phyloP scores from a whole-genome alignment of 2,329 filamentous ascomycete species.

The Diaporthe sp. region DNA sequence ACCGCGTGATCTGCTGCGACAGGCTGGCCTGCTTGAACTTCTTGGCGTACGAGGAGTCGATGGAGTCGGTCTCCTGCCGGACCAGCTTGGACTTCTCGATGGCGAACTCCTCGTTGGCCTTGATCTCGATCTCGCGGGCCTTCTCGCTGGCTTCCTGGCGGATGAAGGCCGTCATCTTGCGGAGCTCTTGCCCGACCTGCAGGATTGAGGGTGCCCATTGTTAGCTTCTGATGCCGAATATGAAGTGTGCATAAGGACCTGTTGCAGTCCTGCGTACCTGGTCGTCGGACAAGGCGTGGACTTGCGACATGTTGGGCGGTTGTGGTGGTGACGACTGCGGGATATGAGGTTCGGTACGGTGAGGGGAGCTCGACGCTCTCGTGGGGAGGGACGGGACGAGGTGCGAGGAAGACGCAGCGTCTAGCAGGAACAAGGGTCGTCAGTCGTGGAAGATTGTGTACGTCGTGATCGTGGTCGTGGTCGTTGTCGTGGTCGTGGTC shows the following conservation, averaged over 20 bases:
- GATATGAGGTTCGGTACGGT: slow-evolving; percentile 37
- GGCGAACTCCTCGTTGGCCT: slow-evolving; percentile 98
- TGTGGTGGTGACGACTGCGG: slow-evolving; percentile 42
- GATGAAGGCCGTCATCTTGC: slow-evolving; percentile 99
- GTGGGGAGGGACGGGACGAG: not conserved
- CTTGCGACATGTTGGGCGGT: slow-evolving; percentile 83
- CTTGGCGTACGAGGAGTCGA: slow-evolving; percentile 95
- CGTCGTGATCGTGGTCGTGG: slow-evolving; percentile 23
- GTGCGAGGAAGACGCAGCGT: not conserved
- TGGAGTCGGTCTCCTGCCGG: slow-evolving; percentile 91
- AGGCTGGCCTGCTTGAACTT: slow-evolving; percentile 99
- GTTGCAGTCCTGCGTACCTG: slow-evolving; percentile 73
- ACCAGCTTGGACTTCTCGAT: slow-evolving; percentile 99
- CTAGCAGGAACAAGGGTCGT: slow-evolving; percentile 11
- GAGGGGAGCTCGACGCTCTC: slow-evolving; percentile 31
- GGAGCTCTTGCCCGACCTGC: slow-evolving; percentile 96
- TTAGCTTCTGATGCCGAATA: slow-evolving; percentile 32
- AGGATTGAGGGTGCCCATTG: slow-evolving; percentile 38
- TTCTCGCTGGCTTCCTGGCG: slow-evolving; percentile 98
- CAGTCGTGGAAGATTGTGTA: slow-evolving; percentile 18
- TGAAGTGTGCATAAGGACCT: slow-evolving; percentile 32
- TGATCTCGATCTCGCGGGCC: slow-evolving; percentile 96
- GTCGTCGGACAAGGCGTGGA: slow-evolving; percentile 96
- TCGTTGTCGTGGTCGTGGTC: slow-evolving; percentile 28
- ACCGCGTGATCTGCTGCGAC: slow-evolving; percentile 98